Conservation (phyloP, 768 basidiomycete species). For the Boletus huronensis region DNA sequence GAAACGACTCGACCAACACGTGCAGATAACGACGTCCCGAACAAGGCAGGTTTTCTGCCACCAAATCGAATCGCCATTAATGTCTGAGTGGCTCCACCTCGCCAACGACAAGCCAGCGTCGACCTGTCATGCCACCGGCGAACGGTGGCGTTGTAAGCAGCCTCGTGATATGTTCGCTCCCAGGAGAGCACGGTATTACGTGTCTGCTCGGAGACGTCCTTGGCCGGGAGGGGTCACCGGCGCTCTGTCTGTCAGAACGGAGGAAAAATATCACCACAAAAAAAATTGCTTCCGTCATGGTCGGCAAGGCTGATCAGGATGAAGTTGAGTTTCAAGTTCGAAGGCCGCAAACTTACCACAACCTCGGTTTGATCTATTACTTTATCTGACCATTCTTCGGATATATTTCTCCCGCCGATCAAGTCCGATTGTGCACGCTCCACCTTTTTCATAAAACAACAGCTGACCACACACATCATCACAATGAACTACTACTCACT, state of each 20-base stretch:
- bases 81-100: background rate
- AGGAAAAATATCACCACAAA: conserved; percentile 19
- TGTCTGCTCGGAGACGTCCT: conserved; percentile 3
- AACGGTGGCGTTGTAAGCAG: conserved; percentile 2
- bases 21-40: conserved; percentile 16
- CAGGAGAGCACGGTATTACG: conserved; percentile 22
- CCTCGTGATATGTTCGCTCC: background rate
- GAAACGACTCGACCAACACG: conserved; percentile 7
- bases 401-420: conserved; percentile 32
- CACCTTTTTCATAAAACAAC: conserved; percentile 4
- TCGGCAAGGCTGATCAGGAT: conserved; percentile 31
- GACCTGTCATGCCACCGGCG: background rate
- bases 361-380: conserved; percentile 28
- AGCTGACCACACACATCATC: conserved; percentile 6
- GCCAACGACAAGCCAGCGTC: background rate
- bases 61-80: background rate
- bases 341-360: conserved; percentile 29
- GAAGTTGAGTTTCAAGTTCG: conserved; percentile 34
- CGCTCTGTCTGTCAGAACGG: conserved; percentile 24
- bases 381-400: conserved; percentile 28
- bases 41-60: conserved; percentile 7
- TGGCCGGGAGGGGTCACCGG: conserved; percentile 5
- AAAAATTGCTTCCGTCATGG: conserved; percentile 27
- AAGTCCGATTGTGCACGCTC: conserved; percentile 29
- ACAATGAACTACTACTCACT: conserved; percentile 15